A percentile compares a stretch with the other conserved stretches of the same genome.
Evolutionary conservation across 345 rosid genomes (phyloP).

Genomic region (Murraya koenigii): DNA sequence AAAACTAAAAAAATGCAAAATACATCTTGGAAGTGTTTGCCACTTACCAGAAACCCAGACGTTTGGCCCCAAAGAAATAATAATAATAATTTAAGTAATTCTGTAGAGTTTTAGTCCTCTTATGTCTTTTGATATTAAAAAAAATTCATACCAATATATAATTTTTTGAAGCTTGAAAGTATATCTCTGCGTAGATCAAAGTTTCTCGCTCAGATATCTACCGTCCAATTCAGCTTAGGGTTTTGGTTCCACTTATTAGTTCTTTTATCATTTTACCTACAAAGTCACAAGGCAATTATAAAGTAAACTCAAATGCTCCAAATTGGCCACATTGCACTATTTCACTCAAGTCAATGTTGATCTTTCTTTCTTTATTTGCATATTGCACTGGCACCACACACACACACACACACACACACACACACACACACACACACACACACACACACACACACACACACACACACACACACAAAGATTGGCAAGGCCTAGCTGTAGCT

Average conservation of each 20-base stretch:
- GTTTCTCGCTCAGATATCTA: not conserved
- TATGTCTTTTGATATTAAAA: too few relatives aligned
- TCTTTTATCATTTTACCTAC: not conserved
- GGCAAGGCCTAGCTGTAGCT: not conserved
- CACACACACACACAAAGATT: not conserved
- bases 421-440: not conserved
- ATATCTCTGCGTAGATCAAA: not conserved
- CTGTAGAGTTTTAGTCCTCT: too few relatives aligned
- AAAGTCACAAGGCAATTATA: not conserved
- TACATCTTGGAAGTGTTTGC: too few relatives aligned
- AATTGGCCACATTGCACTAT: not conserved
- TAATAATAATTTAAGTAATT: too few relatives aligned
- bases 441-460: not conserved
- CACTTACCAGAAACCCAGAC: too few relatives aligned
- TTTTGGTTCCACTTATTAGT: not conserved
- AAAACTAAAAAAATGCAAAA: too few relatives aligned
- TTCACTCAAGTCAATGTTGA: constrained; percentile 6
- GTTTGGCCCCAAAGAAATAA: too few relatives aligned
- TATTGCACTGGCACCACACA: not conserved
- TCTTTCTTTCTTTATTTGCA: not conserved
- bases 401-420: not conserved
- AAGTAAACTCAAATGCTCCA: not conserved
- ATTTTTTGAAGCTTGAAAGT: too few relatives aligned
- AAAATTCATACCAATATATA: too few relatives aligned
- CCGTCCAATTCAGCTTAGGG: not conserved